phyloP scores from a whole-genome alignment of 768 basidiomycete genomes.

The Hericium erinaceus region DNA sequence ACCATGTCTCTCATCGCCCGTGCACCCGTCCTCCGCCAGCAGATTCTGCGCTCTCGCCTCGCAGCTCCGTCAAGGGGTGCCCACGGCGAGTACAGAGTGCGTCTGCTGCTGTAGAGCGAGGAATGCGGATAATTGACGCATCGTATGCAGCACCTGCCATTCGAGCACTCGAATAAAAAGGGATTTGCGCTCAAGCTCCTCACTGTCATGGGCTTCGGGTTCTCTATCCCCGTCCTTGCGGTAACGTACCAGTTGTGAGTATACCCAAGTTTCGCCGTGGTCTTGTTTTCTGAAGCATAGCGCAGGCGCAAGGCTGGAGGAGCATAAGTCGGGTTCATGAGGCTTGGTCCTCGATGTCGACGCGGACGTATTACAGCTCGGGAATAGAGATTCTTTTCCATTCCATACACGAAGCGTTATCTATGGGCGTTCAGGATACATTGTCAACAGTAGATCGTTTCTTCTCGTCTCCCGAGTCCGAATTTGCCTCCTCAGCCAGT shows the following conservation, averaged over 20 bases:
- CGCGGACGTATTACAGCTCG: too few relatives aligned
- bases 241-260: conserved; percentile 18
- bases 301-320: not conserved
- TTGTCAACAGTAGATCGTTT: not conserved
- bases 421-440: too few relatives aligned
- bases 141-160: conserved; percentile 11
- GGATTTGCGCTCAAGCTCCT: conserved; percentile 8
- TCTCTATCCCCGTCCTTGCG: conserved; percentile 17
- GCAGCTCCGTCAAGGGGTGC: conserved; percentile 9
- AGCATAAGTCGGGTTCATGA: not conserved
- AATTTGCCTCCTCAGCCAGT: not conserved
- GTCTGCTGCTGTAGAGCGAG: not conserved
- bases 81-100: conserved; percentile 10
- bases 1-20: conserved; percentile 14
- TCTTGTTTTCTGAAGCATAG: not conserved
- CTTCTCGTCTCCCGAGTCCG: not conserved
- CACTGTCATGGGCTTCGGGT: conserved; percentile 8
- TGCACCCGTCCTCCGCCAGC: conserved; percentile 6
- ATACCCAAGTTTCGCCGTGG: not conserved
- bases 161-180: conserved; percentile 11
- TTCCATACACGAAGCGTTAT: too few relatives aligned
- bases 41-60: conserved; percentile 9
- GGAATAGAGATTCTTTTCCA: too few relatives aligned
- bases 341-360: too few relatives aligned
- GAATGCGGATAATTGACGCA: not conserved